Base-by-base conservation (phyloP, 192 early-diverging fungal genomes). In the Oehlia diaphana region DNA sequence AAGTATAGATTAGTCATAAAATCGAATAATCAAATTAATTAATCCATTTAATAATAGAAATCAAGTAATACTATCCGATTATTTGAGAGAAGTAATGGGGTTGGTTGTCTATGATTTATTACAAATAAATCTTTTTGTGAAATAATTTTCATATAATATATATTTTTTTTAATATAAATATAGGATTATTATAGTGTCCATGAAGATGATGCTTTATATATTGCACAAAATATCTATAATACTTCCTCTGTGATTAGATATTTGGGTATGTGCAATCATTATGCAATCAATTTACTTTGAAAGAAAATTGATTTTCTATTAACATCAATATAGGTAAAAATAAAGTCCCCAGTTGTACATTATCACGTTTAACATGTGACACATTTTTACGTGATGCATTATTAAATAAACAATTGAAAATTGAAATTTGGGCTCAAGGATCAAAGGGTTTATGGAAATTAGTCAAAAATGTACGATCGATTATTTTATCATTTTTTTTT, bases 191-290 rank as follows among this genome's bases (percentile, higher is more conserved):
- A 97, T 83, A 95, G 91, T 62, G 91, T 95, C 0, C 96, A 97
- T 76, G 96, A 94, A 9, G 89, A 92, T 14, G 95, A 99, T 81
- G 96, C 97, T 1, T 83, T 91, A n/a, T 94, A 91, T 82, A 89
- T 96, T 47, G 96, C 97, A 9, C 88, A 93, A 42, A 81, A 84
- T 28, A 90, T 99, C 10, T 98, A 95, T 90, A 96, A 97, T 73
- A 98, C 97, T 8, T 88, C 92, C 12, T 92, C 96, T 0, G 96
- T 96, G 26, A 88, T 99, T 83, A 98, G 97, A 82, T 92, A 95
- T 79, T 89, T 94, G 77, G 95, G 93, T 89, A 81, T 8, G 53
- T 31, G 5, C 37, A 26, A 35, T n/a, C 62, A 31, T 47, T 44
- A 71, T 71, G 39, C 3, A 23, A 44, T 5, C n/a, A 72, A 31